Percentiles rank a stretch among this genome's conserved stretches.
These are phyloP conservation scores for Termitomyces sp. DNA, from an alignment of 768 basidiomycete species.

Conservation along the genomic window DNA sequence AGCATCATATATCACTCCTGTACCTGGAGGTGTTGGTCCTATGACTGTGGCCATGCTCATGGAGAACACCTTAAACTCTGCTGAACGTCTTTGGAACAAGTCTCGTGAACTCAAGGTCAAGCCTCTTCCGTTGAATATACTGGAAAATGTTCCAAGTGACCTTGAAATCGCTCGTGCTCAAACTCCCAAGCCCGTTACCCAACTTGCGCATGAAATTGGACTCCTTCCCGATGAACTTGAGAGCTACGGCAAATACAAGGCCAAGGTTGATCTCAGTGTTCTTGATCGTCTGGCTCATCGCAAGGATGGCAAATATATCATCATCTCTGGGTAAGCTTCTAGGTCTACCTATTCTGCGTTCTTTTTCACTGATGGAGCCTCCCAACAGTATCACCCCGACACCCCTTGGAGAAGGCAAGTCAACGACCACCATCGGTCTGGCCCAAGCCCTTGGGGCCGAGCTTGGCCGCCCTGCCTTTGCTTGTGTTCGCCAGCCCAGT, in stretches of 20 bases:
- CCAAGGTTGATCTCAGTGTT: slow-evolving; percentile 90
- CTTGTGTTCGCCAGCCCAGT: slow-evolving; percentile 96
- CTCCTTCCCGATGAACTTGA: slow-evolving; percentile 84
- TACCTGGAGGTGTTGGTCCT: slow-evolving; percentile 98
- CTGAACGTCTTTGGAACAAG: slow-evolving; percentile 74
- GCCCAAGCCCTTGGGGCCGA: slow-evolving; percentile 96
- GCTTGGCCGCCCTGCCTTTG: slow-evolving; percentile 87
- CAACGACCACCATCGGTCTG: slow-evolving; percentile 95
- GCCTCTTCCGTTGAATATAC: slow-evolving; percentile 74
- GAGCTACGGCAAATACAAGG: slow-evolving; percentile 94
- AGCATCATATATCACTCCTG: slow-evolving; percentile 92
- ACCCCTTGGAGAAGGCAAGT: slow-evolving; percentile 96
- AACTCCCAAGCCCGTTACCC: slow-evolving; percentile 81
- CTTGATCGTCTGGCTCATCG: slow-evolving; percentile 81
- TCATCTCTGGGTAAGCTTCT: slow-evolving; percentile 75
- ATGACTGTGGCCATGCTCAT: slow-evolving; percentile 99
- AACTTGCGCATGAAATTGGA: slow-evolving; percentile 87
- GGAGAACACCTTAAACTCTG: slow-evolving; percentile 86
- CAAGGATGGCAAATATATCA: slow-evolving; percentile 92
- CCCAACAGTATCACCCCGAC: slow-evolving; percentile 83
- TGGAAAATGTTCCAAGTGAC: slow-evolving; percentile 89
- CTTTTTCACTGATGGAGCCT: neutral
- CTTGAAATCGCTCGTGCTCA: slow-evolving; percentile 96
- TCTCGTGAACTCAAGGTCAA: slow-evolving; percentile 61
- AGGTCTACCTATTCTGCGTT: neutral